Base-by-base conservation (phyloP, 1,284 basidiomycete genomes). In the Cryptococcus sp. region DNA sequence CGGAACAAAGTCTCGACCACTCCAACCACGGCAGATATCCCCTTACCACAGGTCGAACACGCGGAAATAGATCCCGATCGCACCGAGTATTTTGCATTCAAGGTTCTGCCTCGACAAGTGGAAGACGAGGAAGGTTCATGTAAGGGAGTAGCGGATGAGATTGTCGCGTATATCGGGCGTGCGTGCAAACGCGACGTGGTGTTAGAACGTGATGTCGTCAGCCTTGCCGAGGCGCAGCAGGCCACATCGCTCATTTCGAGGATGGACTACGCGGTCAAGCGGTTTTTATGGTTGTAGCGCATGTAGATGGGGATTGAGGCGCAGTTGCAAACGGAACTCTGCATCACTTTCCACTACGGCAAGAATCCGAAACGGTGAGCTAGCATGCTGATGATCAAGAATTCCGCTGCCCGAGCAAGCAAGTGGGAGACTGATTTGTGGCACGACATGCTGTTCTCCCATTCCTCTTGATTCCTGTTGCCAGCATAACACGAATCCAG, bases 211-310 rank as follows among this genome's bases (percentile, higher is more conserved):
- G 91, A 93, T 73, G 85, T 95, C 43, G 87, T 94, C 46, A 87
- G 90, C 67, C 75, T 93, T 66, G 82, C 82, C 4, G 91, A 95
- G 64, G 92, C 92, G 1, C 86, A 88, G 75, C 83, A 84, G 60
- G 85, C 87, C 79, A 93, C 90, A 3, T 89, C 85, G 58, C 81
- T 93, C 63, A 88, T 90, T 72, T 85, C 90, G 10, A 90, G 91
- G 79, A 88, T 93, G 85, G 92, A 94, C 73, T 91, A 93, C 73
- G 89, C 89, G 1, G 82, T 93, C 60, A 94, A 93, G 82, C 82
- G 91, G 63, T 80, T 93, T 70, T 78, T 93, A 61, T 94, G 91
- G 91, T 78, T 93, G 50, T 77, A 60, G 45, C 17, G 20, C 40
- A 16, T 19, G 6, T 15, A 27, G 20, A 30, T 10, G 40, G 35